These are phyloP conservation scores for Coemansia sp. DNA, from an alignment of 192 early-diverging fungal genomes.

Conservation along the genomic window DNA sequence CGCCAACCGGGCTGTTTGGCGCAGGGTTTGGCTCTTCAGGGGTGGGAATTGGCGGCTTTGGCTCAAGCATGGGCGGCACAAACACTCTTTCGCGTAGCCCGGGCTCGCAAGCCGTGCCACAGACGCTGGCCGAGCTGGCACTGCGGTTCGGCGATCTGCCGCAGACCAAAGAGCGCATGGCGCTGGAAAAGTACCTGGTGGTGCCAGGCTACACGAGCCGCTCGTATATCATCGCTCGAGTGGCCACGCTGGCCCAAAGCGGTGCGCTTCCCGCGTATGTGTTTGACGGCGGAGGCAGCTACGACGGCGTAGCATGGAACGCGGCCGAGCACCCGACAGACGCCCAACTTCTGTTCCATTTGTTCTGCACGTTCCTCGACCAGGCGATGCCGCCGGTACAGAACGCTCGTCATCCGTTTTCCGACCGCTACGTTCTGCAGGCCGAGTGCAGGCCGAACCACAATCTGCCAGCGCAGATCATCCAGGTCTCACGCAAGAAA, in stretches of 20 bases:
- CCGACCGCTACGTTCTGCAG: slow-evolving; percentile 58
- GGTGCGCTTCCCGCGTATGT: slow-evolving; percentile 43
- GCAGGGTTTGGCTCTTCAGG: slow-evolving; percentile 11
- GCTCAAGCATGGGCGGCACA: slow-evolving; percentile 13
- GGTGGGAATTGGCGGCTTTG: slow-evolving; percentile 17
- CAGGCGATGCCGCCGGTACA: slow-evolving; percentile 56
- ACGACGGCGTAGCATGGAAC: slow-evolving; percentile 13
- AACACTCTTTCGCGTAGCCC: slow-evolving; percentile 3
- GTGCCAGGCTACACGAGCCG: slow-evolving; percentile 43
- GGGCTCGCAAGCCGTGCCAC: slow-evolving; percentile 23
- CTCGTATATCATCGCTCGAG: slow-evolving; percentile 47
- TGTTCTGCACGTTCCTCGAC: slow-evolving; percentile 64
- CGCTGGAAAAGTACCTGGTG: slow-evolving; percentile 52
- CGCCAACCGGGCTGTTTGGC: not conserved
- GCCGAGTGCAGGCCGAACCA: slow-evolving; percentile 54
- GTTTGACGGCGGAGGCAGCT: slow-evolving; percentile 42
- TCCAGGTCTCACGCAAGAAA: slow-evolving; percentile 53
- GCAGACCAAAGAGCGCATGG: slow-evolving; percentile 53
- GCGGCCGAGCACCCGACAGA: slow-evolving; percentile 53
- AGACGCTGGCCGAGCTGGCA: slow-evolving; percentile 45
- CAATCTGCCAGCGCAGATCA: slow-evolving; percentile 57
- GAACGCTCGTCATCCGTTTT: slow-evolving; percentile 56
- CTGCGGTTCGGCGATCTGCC: slow-evolving; percentile 36
- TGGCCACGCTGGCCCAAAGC: slow-evolving; percentile 43
- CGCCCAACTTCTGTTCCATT: slow-evolving; percentile 61